Percentiles rank a stretch among this genome's conserved stretches.
Conservation (phyloP, 192 early-diverging fungal genomes). For the Coemansia sp. region DNA sequence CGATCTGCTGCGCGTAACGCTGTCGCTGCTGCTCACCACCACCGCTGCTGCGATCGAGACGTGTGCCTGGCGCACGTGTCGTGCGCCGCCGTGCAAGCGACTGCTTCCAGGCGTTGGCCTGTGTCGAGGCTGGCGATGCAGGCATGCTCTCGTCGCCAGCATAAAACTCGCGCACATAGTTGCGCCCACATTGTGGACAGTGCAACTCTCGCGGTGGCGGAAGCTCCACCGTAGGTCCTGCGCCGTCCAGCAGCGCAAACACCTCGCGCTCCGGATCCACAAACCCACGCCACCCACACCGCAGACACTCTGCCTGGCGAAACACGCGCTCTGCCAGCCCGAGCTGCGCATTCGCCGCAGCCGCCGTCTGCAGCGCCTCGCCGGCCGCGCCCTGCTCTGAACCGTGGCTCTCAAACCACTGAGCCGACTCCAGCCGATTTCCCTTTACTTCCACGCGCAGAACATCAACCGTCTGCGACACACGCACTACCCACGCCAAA, state of each 20-base stretch:
- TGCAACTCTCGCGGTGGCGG: slow-evolving; percentile 15
- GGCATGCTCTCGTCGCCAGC: slow-evolving; percentile 19
- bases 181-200: slow-evolving; percentile 42
- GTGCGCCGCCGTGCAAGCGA: slow-evolving; percentile 14
- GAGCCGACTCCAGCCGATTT: slow-evolving; percentile 28
- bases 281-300: slow-evolving; percentile 46
- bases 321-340: slow-evolving; percentile 31
- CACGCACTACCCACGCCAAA: slow-evolving; percentile 16
- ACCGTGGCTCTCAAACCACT: slow-evolving; percentile 27
- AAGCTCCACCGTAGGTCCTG: not conserved
- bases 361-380: slow-evolving; percentile 3
- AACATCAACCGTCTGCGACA: not conserved
- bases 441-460: slow-evolving; percentile 29
- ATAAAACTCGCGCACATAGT: slow-evolving; percentile 53
- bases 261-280: slow-evolving; percentile 31
- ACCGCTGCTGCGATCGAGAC: not conserved
- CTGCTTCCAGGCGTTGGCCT: slow-evolving; percentile 12
- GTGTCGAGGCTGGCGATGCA: not conserved
- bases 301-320: slow-evolving; percentile 51
- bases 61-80: slow-evolving; percentile 6
- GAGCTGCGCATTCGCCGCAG: slow-evolving; percentile 7
- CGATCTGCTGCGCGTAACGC: slow-evolving; percentile 6
- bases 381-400: not conserved
- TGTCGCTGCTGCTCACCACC: not conserved
- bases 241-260: slow-evolving; percentile 6